Evolutionary conservation across 2,329 filamentous ascomycete species (phyloP), one percentile per base, ranked within the genome.

Genomic region (Diaporthe ampelina): DNA sequence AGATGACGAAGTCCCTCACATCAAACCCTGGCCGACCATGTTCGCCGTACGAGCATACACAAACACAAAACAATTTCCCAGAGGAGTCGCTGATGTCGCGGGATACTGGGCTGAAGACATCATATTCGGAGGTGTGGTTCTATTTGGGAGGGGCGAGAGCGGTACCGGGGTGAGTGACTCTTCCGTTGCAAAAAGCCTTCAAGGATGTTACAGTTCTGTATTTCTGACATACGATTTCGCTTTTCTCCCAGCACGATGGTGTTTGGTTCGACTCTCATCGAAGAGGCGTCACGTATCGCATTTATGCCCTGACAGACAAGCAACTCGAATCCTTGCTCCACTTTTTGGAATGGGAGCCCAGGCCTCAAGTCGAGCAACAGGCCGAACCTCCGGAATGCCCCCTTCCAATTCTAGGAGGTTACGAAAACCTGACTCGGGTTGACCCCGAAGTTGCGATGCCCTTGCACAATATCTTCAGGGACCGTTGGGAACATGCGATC

Each of bases 31-130:
- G n/a, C n/a, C n/a, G n/a, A n/a, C n/a, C n/a, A n/a, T n/a, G n/a
- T n/a, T n/a, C n/a, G n/a, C n/a, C n/a, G n/a, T n/a, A n/a, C n/a
- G n/a, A n/a, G n/a, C n/a, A n/a, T n/a, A n/a, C 68, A 9, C 6
- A 1, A 73, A 79, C 52, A 72, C 78, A 50, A 75, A 81, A 7
- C 78, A 81, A 43, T 83, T 82, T 59, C 80, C 79, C 9, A 59
- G 78, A 6, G 79, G 78, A 11, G 58, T 81, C 17, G 79, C 79
- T 3, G 79, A 81, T 52, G 65, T 77, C 26, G 79, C 79, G 1
- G 80, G 79, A 1, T 81, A 80, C 59, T 82, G 80, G 80, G 80
- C 79, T 4, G 80, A 82, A 70, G 71, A 70, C 2, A 75, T 76
- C 3, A 80, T 81, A 35, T 72, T 82, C 0, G 80, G 80, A 1